These are phyloP conservation scores for Macadamia tetraphylla DNA, from an alignment of 164 flowering plant genomes.

Conservation along the genomic window DNA sequence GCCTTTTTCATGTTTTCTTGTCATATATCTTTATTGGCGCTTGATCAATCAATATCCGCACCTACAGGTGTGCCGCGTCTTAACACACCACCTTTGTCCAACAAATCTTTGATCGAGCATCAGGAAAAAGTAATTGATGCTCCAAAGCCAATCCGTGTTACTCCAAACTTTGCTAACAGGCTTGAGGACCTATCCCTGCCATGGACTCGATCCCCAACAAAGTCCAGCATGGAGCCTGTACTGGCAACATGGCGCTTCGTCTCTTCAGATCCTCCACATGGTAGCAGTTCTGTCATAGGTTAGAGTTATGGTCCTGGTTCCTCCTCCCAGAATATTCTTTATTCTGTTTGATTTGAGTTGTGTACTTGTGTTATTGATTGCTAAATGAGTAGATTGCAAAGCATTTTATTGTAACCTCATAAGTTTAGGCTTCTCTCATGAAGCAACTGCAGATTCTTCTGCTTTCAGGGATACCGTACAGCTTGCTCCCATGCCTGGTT, in stretches of 20 bases:
- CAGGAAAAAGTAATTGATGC: constrained; percentile 57
- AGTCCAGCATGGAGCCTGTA: constrained; percentile 85
- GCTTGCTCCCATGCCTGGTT: constrained; percentile 96
- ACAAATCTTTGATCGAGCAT: constrained; percentile 27
- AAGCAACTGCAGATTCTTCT: constrained; percentile 81
- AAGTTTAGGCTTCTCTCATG: constrained; percentile 53
- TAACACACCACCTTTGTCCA: constrained; percentile 69
- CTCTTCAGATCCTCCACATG: constrained; percentile 38
- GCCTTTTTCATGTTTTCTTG: constrained; percentile 5
- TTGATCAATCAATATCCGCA: constrained; percentile 13
- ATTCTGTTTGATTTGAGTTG: neutral
- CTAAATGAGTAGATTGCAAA: neutral
- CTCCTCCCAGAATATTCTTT: constrained; percentile 1
- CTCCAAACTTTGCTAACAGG: constrained; percentile 49
- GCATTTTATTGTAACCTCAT: constrained; percentile 1
- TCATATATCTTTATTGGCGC: constrained; percentile 11
- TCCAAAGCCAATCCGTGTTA: constrained; percentile 82
- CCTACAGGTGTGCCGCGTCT: constrained; percentile 94
- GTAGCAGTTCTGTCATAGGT: constrained; percentile 46
- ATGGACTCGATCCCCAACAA: constrained; percentile 99
- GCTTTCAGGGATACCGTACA: constrained; percentile 75
- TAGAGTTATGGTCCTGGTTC: constrained; percentile 14
- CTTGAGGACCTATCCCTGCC: constrained; percentile 89
- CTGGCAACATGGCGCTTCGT: constrained; percentile 80
- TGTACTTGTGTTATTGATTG: neutral